phyloP scores from a whole-genome alignment of 495 filamentous ascomycete genomes.

The Achaetomiella virescens region DNA sequence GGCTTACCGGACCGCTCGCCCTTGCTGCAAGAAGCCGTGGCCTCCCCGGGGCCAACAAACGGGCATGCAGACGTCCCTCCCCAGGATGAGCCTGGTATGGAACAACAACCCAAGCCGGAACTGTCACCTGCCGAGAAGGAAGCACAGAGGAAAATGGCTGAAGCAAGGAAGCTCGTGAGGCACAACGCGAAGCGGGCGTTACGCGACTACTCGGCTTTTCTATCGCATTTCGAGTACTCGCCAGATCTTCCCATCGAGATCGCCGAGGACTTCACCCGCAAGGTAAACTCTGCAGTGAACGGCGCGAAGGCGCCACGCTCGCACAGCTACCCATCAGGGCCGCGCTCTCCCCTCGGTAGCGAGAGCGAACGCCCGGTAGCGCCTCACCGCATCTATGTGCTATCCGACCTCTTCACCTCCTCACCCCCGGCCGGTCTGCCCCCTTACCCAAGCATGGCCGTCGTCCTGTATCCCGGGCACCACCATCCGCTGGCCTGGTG shows the following conservation, averaged over 20 bases:
- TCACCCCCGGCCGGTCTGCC: conserved; percentile 52
- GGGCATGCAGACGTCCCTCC: not conserved
- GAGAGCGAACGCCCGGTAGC: not conserved
- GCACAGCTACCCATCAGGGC: not conserved
- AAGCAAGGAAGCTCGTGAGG: conserved; percentile 60
- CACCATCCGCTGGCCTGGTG: conserved; percentile 11
- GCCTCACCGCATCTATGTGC: conserved; percentile 33
- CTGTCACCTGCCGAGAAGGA: conserved; percentile 31
- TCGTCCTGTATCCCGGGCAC: conserved; percentile 21
- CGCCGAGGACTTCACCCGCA: conserved; percentile 60
- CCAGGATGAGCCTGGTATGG: conserved; percentile 12
- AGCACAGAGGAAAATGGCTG: conserved; percentile 41
- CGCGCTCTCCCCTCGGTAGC: conserved; percentile 12
- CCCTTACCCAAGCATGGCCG: conserved; percentile 46
- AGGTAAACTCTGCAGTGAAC: conserved; percentile 52
- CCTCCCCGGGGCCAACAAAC: not conserved
- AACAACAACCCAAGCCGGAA: conserved; percentile 15
- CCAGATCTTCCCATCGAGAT: conserved; percentile 58
- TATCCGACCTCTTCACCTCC: conserved; percentile 52
- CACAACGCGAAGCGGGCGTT: conserved; percentile 67
- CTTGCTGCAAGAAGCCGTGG: not conserved
- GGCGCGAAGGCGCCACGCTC: conserved; percentile 24
- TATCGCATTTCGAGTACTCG: conserved; percentile 70
- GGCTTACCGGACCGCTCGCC: conserved; percentile 12
- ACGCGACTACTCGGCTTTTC: conserved; percentile 61